Base-by-base conservation (phyloP, 2,329 filamentous ascomycete genomes). In the Rhinocladiella similis region DNA sequence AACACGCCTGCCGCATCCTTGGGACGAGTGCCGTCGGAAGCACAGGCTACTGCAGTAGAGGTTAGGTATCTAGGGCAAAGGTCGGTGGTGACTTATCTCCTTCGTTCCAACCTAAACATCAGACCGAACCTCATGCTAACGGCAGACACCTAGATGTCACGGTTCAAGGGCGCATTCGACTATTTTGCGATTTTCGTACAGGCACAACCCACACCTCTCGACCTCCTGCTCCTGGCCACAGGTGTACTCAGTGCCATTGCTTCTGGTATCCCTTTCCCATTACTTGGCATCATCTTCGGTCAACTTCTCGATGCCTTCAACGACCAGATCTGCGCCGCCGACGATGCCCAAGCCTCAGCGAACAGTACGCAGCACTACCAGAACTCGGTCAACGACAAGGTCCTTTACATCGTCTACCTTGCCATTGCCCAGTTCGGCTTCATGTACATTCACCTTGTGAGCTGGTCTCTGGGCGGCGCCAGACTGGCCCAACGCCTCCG, bases 381-480 rank as follows among this genome's bases (percentile, higher is more conserved):
- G 57, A 59, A 66, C 43, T 69, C 68, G 33, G 77, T 86, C 61
- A 79, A 84, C 67, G 66, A 73, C 50, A 87, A 85, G 65, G 81
- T 90, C 41, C 69, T 88, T 67, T 64, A 80, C 49, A 75, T 89
- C 19, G 79, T 87, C 13, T 87, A 86, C 66, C 77, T 89, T 35
- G 83, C 83, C 19, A 82, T 87, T 56, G 85, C 80, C 25, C 81
- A 82, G 58, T 86, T 89, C 63, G 75, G 79, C 38, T 72, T 82
- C 56, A 86, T 89, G 62, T 90, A 89, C 69, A 70, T 78, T 51
- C 83, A 89, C 65, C 77, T 85, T 27, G 75, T 82, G 10, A 85
- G 80, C 62, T 89, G 85, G 85, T 84, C 77, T 61, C 74, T 88
- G 63, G 78, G 81, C 59, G 85, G 84, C 51, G 83, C 84, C 60